Evolutionary conservation across 352 stramenopile species (phyloP).

Genomic region (Phytophthora pisi): DNA sequence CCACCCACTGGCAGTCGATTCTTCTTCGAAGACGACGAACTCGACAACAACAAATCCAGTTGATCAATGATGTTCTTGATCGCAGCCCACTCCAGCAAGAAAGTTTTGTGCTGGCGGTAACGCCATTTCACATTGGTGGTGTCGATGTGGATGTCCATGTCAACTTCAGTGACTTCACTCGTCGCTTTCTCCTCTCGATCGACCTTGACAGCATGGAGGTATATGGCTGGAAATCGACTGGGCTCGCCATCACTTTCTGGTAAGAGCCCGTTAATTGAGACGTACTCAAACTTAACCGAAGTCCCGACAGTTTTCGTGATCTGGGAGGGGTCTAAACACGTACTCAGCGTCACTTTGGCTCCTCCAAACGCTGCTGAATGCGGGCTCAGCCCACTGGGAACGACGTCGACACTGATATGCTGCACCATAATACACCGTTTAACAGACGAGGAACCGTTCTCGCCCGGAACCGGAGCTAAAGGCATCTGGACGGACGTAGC

Average conservation of each 20-base stretch:
- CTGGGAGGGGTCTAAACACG: slow-evolving; percentile 8
- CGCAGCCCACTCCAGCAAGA: slow-evolving; percentile 36
- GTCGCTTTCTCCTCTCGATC: slow-evolving; percentile 32
- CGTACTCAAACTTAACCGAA: slow-evolving; percentile 24
- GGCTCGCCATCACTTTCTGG: slow-evolving; percentile 7
- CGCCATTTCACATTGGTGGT: slow-evolving; percentile 41
- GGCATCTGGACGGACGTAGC: slow-evolving; percentile 28
- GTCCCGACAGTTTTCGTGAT: slow-evolving; percentile 17
- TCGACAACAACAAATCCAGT: slow-evolving; percentile 42
- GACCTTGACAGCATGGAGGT: slow-evolving; percentile 33
- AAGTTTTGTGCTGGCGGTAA: slow-evolving; percentile 34
- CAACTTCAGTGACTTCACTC: slow-evolving; percentile 29
- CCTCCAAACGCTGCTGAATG: slow-evolving; percentile 33
- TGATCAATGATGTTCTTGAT: slow-evolving; percentile 42
- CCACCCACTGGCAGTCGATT: slow-evolving; percentile 1
- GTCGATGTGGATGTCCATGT: slow-evolving; percentile 37
- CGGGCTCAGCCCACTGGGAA: slow-evolving; percentile 9
- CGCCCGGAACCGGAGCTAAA: slow-evolving; percentile 8
- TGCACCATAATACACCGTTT: slow-evolving; percentile 25
- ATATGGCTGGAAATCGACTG: slow-evolving; percentile 25
- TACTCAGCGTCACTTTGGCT: slow-evolving; percentile 11
- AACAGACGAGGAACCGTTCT: slow-evolving; percentile 18
- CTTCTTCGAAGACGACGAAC: slow-evolving; percentile 24
- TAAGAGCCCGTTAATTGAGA: slow-evolving; percentile 31
- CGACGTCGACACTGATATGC: slow-evolving; percentile 27